A percentile compares a stretch with the other conserved stretches of the same genome.
phyloP scores from a whole-genome alignment of 2,329 filamentous ascomycete species.

The Exophiala dermatitidis region DNA sequence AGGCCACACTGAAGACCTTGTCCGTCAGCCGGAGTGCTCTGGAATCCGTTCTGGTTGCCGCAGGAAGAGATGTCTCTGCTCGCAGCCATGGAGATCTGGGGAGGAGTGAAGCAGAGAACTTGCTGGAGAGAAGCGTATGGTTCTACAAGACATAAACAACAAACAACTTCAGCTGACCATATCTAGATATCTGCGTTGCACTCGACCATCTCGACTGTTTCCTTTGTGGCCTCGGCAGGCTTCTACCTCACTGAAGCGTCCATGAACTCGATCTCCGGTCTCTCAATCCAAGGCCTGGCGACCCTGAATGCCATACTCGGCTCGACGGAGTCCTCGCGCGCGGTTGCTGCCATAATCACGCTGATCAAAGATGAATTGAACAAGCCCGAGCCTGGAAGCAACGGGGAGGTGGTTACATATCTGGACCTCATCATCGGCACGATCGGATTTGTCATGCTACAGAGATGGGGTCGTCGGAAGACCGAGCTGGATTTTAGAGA shows the following conservation, averaged over 20 bases:
- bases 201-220: constrained; percentile 40
- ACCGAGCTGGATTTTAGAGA: constrained; percentile 38
- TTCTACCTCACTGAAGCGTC: constrained; percentile 42
- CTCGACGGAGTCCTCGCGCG: constrained; percentile 43
- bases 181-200: constrained; percentile 38
- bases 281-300: constrained; percentile 40
- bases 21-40: constrained; percentile 41
- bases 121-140: constrained; percentile 42
- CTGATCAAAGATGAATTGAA: constrained; percentile 41
- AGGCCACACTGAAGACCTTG: constrained; percentile 40
- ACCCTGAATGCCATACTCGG: constrained; percentile 43
- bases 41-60: constrained; percentile 39
- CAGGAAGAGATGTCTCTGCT: constrained; percentile 39
- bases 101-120: constrained; percentile 37
- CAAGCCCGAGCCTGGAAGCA: constrained; percentile 31
- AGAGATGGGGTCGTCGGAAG: constrained; percentile 41
- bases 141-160: not conserved
- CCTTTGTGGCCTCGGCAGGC: constrained; percentile 42
- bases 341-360: constrained; percentile 43
- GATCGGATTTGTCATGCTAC: constrained; percentile 41
- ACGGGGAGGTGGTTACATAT: constrained; percentile 37
- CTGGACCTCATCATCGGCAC: constrained; percentile 40
- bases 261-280: constrained; percentile 37
- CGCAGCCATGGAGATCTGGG: constrained; percentile 44
- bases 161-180: not conserved